A percentile compares a stretch with the other conserved stretches of the same genome.
These are phyloP conservation scores for Aurantiochytrium sp. DNA, from an alignment of 108 stramenopile genomes.

Conservation along the genomic window DNA sequence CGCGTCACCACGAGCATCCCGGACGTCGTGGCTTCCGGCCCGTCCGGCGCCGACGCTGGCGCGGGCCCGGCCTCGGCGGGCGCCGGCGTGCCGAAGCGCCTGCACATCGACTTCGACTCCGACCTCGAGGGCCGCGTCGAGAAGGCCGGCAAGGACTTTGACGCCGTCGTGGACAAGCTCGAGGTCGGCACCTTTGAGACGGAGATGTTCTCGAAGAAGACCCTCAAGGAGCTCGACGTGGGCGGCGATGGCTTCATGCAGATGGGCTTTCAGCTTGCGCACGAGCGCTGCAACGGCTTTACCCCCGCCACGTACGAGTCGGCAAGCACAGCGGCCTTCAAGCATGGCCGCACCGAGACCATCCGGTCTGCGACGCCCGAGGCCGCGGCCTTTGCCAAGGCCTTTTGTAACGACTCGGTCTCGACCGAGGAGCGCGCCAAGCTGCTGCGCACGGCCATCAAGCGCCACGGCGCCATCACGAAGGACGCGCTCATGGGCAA, in stretches of 20 bases:
- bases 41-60: background rate
- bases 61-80: background rate
- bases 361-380: constrained; percentile 44
- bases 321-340: constrained; percentile 45
- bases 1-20: background rate
- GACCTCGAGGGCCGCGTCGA: background rate
- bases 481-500: constrained; percentile 35
- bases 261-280: constrained; percentile 51
- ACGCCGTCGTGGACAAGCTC: background rate
- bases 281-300: constrained; percentile 35
- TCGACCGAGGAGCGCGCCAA: background rate
- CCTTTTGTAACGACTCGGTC: background rate
- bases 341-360: constrained; percentile 49
- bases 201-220: constrained; percentile 6
- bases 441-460: background rate
- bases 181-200: constrained; percentile 10
- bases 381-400: constrained; percentile 18
- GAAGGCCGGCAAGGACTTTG: background rate
- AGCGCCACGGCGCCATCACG: constrained; percentile 21
- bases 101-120: background rate
- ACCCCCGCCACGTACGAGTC: constrained; percentile 52
- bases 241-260: constrained; percentile 47
- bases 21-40: background rate
- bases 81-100: background rate
- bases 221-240: constrained; percentile 34